Conservation (phyloP, 768 basidiomycete genomes). For the Lactifluus pinguis region DNA sequence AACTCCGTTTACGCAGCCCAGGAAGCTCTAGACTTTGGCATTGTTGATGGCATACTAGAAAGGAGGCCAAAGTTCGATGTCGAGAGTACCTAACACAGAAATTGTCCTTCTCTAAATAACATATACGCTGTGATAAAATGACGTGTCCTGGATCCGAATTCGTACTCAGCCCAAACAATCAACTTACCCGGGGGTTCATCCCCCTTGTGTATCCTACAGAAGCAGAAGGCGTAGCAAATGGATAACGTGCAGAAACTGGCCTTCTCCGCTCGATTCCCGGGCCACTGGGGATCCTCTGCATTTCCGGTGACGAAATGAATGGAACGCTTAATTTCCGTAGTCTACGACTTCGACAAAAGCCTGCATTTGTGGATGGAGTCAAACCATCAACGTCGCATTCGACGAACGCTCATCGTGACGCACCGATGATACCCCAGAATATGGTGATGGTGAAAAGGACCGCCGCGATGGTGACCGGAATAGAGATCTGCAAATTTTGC, state of each 20-base stretch:
- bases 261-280: background rate
- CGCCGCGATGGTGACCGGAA: conserved; percentile 68
- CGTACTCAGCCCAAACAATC: background rate
- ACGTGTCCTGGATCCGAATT: background rate
- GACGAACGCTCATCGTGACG: conserved; percentile 29
- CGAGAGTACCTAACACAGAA: conserved; percentile 8
- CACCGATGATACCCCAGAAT: conserved; percentile 39
- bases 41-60: conserved; percentile 88
- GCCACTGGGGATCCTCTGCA: background rate
- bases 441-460: conserved; percentile 53
- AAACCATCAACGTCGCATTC: background rate
- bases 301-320: background rate
- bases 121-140: background rate
- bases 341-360: background rate
- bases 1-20: conserved; percentile 42
- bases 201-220: background rate
- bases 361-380: background rate
- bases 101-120: background rate
- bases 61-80: conserved; percentile 52
- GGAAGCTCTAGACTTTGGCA: conserved; percentile 85
- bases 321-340: background rate
- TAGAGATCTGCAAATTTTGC: conserved; percentile 69
- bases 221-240: background rate
- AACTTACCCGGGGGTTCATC: background rate
- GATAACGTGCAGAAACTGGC: background rate